Evolutionary conservation across 306 rosid genomes (phyloP).

Genomic region (Lablab purpureus): DNA sequence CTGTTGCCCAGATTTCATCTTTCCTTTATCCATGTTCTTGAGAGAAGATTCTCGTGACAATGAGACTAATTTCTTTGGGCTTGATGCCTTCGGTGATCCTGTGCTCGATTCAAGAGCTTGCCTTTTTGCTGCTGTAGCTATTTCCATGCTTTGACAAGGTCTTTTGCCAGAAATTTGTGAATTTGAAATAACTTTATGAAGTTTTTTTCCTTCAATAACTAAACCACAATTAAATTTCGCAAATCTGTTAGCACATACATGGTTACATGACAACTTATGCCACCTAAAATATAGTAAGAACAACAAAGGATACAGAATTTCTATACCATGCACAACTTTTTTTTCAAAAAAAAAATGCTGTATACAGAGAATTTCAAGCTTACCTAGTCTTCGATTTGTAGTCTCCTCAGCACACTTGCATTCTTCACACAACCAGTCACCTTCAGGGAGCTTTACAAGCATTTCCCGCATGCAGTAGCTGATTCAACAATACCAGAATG

Average conservation of each 20-base stretch:
- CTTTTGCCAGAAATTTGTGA: conserved; percentile 70
- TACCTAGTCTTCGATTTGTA: conserved; percentile 72
- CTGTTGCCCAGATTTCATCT: conserved; percentile 57
- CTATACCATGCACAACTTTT: neutral
- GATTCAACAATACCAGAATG: conserved; percentile 45
- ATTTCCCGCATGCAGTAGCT: conserved; percentile 94
- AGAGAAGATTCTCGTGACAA: conserved; percentile 71
- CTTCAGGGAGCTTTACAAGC: conserved; percentile 80
- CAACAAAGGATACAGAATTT: neutral
- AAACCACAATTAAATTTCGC: conserved; percentile 43
- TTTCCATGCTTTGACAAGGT: conserved; percentile 62
- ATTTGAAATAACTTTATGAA: conserved; percentile 52
- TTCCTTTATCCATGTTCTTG: conserved; percentile 71
- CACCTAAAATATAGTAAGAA: conserved; percentile 34
- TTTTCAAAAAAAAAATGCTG: neutral
- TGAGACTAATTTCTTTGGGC: conserved; percentile 61
- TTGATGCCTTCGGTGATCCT: conserved; percentile 75
- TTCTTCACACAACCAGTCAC: conserved; percentile 93
- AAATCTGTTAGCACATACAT: conserved; percentile 28
- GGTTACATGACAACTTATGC: conserved; percentile 8
- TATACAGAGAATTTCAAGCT: conserved; percentile 35
- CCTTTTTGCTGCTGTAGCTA: conserved; percentile 64
- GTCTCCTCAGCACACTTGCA: conserved; percentile 70
- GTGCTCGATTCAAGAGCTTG: conserved; percentile 68
- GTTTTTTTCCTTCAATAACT: conserved; percentile 55